Percentiles rank a stretch among this genome's conserved stretches.
These are phyloP conservation scores for Coffea canephora DNA, from an alignment of 257 asterid species.

Conservation along the genomic window DNA sequence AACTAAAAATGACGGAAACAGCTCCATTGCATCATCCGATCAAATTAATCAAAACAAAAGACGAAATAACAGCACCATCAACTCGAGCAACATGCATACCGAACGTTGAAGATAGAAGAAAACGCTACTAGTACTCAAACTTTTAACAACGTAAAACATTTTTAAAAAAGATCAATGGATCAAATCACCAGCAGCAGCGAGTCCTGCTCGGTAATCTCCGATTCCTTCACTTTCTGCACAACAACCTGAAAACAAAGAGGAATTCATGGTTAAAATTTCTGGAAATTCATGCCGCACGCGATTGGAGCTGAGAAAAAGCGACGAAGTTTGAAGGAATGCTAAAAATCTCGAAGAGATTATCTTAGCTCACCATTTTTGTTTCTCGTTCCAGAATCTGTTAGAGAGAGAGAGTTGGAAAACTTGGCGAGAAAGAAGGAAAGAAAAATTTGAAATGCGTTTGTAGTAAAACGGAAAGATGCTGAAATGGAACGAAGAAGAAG, in stretches of 20 bases:
- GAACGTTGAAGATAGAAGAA: too few relatives aligned
- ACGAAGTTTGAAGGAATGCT: neutral
- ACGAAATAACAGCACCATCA: too few relatives aligned
- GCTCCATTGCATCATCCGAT: neutral
- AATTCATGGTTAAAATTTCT: neutral
- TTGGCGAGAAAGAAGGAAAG: neutral
- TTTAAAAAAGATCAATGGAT: neutral
- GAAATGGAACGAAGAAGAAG: neutral
- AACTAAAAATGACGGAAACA: neutral
- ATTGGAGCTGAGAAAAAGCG: neutral
- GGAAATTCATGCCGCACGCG: conserved; percentile 10
- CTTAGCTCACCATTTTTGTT: conserved; percentile 47
- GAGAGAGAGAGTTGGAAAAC: conserved; percentile 19
- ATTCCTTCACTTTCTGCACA: conserved; percentile 78
- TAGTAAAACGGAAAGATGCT: neutral
- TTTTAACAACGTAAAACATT: neutral
- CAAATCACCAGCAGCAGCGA: conserved; percentile 71
- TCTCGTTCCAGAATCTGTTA: conserved; percentile 4
- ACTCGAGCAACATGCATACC: too few relatives aligned
- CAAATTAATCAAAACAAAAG: neutral
- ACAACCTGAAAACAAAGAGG: conserved; percentile 55
- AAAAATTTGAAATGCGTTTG: conserved; percentile 1
- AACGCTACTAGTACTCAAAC: too few relatives aligned
- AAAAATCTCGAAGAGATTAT: neutral
- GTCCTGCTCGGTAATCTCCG: conserved; percentile 95